A percentile compares a stretch with the other conserved stretches of the same genome.
Conservation (phyloP, 2,329 filamentous ascomycete genomes). For the Ceratocystis colombiana region DNA sequence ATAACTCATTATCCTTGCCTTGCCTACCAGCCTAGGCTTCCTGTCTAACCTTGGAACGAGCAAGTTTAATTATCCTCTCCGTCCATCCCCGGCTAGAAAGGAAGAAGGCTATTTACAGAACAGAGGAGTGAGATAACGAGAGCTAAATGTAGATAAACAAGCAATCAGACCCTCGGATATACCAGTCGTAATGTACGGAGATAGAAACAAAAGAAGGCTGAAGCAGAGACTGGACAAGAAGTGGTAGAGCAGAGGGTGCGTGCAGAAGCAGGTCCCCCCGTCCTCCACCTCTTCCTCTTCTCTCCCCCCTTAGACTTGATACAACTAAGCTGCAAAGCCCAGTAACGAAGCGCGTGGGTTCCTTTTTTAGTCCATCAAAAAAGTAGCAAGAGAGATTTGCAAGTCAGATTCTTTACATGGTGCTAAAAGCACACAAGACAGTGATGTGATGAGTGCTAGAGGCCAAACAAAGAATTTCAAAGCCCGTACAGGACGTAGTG, state of each 20-base stretch:
- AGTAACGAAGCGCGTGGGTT: background rate
- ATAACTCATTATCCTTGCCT: background rate
- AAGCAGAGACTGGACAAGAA: background rate
- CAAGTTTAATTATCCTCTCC: too few species aligned
- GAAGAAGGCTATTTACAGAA: slow-evolving; percentile 8
- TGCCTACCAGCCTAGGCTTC: background rate
- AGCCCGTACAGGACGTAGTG: background rate
- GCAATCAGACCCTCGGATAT: background rate
- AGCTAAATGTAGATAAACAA: background rate
- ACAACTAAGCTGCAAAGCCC: background rate
- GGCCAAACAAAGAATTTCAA: background rate
- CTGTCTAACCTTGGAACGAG: background rate
- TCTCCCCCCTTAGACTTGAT: background rate
- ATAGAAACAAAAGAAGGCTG: background rate
- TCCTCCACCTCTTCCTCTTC: background rate
- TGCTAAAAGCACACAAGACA: background rate
- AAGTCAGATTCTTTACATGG: background rate
- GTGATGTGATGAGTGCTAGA: too few species aligned
- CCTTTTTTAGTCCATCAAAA: background rate
- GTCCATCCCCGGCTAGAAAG: background rate
- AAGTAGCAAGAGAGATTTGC: background rate
- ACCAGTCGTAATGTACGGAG: background rate
- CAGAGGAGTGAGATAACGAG: background rate
- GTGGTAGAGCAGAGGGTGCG: background rate
- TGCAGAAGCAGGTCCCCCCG: background rate